phyloP scores from a whole-genome alignment of 805 yeast genomes.

The Candida michaelii region DNA sequence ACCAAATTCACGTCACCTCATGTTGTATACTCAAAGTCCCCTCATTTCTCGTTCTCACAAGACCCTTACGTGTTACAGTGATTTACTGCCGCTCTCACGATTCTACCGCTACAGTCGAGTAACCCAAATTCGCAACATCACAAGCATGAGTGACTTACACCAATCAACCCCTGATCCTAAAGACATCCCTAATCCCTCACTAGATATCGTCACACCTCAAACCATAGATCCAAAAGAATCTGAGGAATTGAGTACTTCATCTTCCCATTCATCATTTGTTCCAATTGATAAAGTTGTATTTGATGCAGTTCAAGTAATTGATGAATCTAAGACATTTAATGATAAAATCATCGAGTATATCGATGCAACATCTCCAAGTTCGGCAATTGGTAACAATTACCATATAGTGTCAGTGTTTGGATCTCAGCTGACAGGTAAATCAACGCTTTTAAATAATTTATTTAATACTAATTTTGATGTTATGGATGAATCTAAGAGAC shows the following conservation, averaged over 20 bases:
- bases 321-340: constrained; percentile 59
- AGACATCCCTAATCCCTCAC: too few relatives aligned
- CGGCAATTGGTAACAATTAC: constrained; percentile 64
- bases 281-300: constrained; percentile 32
- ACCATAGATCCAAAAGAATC: neutral
- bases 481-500: constrained; percentile 83
- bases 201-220: too few relatives aligned
- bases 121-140: too few relatives aligned
- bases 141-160: too few relatives aligned
- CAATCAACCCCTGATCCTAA: too few relatives aligned
- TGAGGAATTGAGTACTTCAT: constrained; percentile 13
- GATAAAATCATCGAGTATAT: constrained; percentile 33
- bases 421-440: constrained; percentile 94
- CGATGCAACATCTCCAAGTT: constrained; percentile 27
- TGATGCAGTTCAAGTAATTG: constrained; percentile 60
- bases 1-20: too few relatives aligned
- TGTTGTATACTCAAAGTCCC: too few relatives aligned
- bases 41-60: too few relatives aligned
- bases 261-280: constrained; percentile 40
- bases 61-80: too few relatives aligned
- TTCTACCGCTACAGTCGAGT: too few relatives aligned
- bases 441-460: constrained; percentile 81
- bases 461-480: constrained; percentile 89
- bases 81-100: too few relatives aligned
- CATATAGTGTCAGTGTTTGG: constrained; percentile 96